Evolutionary conservation across 306 rosid genomes (phyloP).

Genomic region (Cucurbita pepo): DNA sequence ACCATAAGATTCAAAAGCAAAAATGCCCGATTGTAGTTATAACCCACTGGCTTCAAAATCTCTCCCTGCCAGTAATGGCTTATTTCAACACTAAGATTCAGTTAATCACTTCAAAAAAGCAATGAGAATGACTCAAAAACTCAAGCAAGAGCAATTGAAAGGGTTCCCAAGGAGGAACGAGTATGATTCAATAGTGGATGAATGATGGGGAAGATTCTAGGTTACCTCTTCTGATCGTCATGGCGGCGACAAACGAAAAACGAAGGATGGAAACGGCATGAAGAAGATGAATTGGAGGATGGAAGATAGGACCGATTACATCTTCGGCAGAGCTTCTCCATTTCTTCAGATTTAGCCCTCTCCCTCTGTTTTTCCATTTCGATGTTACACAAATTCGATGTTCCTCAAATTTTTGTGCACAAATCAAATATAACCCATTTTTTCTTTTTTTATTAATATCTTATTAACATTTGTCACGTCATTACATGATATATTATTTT

Average conservation of each 20-base stretch:
- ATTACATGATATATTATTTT: no score
- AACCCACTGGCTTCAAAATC: not conserved
- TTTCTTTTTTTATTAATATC: no score
- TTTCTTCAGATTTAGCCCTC: not conserved
- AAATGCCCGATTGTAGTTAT: not conserved
- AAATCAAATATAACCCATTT: no score
- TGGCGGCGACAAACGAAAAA: conserved; percentile 94
- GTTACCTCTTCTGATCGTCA: conserved; percentile 75
- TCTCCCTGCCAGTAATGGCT: not conserved
- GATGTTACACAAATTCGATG: not conserved
- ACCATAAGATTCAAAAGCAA: not conserved
- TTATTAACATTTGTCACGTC: no score
- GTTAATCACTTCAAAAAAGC: not conserved
- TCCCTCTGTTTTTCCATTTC: conserved; percentile 6
- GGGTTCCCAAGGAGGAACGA: not conserved
- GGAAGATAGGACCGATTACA: conserved; percentile 34
- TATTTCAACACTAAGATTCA: not conserved
- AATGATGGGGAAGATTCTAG: not conserved
- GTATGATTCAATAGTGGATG: not conserved
- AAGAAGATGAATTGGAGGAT: conserved; percentile 28
- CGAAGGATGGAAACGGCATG: conserved; percentile 83
- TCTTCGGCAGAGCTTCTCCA: conserved; percentile 40
- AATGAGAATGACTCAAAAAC: not conserved
- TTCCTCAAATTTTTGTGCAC: no score
- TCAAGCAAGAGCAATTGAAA: not conserved